Percentiles rank a stretch among this genome's conserved stretches.
Evolutionary conservation across 2,329 filamentous ascomycete genomes (phyloP).

Genomic region (Xylaria sp.): DNA sequence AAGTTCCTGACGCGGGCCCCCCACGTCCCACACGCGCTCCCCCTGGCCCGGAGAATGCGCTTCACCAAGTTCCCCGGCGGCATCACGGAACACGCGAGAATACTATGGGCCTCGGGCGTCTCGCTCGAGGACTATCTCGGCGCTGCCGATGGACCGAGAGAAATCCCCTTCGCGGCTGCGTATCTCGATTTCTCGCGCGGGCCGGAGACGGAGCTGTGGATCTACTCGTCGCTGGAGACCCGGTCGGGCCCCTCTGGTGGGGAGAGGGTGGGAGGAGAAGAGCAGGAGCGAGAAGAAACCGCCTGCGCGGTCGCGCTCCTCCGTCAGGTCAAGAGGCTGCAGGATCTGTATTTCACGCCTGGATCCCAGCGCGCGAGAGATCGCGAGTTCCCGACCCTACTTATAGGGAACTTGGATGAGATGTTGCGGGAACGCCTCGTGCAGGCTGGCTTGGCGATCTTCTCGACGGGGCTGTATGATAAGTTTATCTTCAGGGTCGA

Average conservation of each 20-base stretch:
- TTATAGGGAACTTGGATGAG: conserved; percentile 57
- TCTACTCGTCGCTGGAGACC: conserved; percentile 65
- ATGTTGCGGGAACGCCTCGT: conserved; percentile 47
- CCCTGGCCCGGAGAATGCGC: conserved; percentile 71
- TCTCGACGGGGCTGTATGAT: conserved; percentile 52
- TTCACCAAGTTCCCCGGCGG: conserved; percentile 58
- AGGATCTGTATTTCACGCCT: conserved; percentile 38
- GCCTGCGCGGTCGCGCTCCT: conserved; percentile 35
- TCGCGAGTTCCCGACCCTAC: conserved; percentile 46
- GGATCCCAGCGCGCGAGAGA: conserved; percentile 42
- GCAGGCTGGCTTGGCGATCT: conserved; percentile 40
- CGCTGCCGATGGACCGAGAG: not conserved
- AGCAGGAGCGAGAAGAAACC: not conserved
- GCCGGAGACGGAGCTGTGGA: conserved; percentile 72
- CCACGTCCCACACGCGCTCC: conserved; percentile 67
- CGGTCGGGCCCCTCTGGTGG: not conserved
- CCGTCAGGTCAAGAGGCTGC: conserved; percentile 38
- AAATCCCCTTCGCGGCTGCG: conserved; percentile 60
- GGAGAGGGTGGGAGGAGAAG: conserved; percentile 30
- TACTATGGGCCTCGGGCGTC: conserved; percentile 47
- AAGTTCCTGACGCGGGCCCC: conserved; percentile 55
- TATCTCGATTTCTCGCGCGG: conserved; percentile 69
- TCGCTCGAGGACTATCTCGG: conserved; percentile 16
- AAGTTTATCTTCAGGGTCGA: conserved; percentile 68
- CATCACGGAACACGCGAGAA: conserved; percentile 55